Percentiles rank a stretch among this genome's conserved stretches.
These are phyloP conservation scores for Nakazawaea ernobii DNA, from an alignment of 805 yeast genomes.

Conservation along the genomic window DNA sequence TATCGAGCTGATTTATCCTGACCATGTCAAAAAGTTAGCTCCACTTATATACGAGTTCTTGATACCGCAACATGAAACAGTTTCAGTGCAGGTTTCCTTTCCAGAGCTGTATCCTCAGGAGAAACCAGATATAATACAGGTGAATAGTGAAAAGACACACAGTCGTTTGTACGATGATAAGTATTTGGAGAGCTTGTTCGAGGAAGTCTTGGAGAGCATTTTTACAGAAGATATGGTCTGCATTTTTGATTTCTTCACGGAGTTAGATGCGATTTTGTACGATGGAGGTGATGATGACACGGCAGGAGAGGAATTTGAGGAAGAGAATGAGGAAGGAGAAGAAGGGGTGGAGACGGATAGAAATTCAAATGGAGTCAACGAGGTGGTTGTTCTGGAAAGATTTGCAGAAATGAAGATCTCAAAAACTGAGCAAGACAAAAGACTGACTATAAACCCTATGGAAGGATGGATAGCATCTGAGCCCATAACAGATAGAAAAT, in stretches of 20 bases:
- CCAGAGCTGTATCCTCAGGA: slow-evolving; percentile 65
- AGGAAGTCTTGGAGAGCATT: slow-evolving; percentile 45
- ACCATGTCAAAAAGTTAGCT: slow-evolving; percentile 34
- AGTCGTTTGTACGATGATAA: slow-evolving; percentile 30
- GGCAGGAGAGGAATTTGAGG: slow-evolving; percentile 10
- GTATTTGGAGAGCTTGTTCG: slow-evolving; percentile 41
- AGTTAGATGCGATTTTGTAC: slow-evolving; percentile 50
- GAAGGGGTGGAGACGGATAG: slow-evolving; percentile 10
- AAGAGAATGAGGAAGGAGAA: slow-evolving; percentile 20
- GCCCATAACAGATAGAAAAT: slow-evolving; percentile 75
- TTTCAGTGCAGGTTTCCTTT: slow-evolving; percentile 63
- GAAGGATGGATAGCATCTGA: slow-evolving; percentile 75
- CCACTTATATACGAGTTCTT: slow-evolving; percentile 39
- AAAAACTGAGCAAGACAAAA: slow-evolving; percentile 1
- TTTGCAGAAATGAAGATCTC: neutral
- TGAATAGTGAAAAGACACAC: slow-evolving; percentile 21
- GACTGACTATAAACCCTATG: slow-evolving; percentile 35
- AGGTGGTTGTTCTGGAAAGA: neutral
- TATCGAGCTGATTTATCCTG: slow-evolving; percentile 84
- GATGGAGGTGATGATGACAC: slow-evolving; percentile 26
- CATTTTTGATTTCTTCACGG: slow-evolving; percentile 71
- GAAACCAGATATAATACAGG: slow-evolving; percentile 60
- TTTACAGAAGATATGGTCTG: slow-evolving; percentile 65
- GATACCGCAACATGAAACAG: slow-evolving; percentile 58
- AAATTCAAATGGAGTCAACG: no score